Evolutionary conservation across 164 flowering plant genomes (phyloP), one percentile per base, ranked within the genome.

Genomic region (Santalum album): DNA sequence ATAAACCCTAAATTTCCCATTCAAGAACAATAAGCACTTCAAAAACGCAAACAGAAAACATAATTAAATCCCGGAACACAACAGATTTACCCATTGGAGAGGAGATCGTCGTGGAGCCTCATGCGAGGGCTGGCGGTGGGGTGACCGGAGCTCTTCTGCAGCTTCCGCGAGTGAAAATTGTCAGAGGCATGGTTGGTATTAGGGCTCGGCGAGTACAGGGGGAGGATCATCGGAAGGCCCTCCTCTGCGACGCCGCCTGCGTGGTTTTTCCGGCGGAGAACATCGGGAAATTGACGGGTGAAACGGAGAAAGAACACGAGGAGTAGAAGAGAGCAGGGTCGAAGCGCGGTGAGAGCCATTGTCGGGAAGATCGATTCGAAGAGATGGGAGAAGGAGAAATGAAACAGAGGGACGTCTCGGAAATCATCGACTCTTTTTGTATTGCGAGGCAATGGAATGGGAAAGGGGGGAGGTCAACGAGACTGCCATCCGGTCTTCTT

Each of bases 141-240:
- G 17, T 0, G 42, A 12, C 14, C 23, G 9, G 62, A 34, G 34
- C 9, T 29, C 42, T 4, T 14, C 14, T 9, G 42, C 42, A 38
- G 42, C 42, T 38, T 12, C 17, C 42, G 42, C 42, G 15, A 16
- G 42, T 7, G 49, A 1, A 45, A 45, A 20, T 45, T 25, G 12
- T 15, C 49, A 0, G 49, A 2, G 25, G 16, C 9, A 43, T 19
- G 7, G 18, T 26, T 19, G 22, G 76, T 65, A 11, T 65, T 65
- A 6, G 62, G 59, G 15, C 61, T 53, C 35, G 80, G 67, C 54
- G 42, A 79, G 25, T 53, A 59, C n/a, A 80, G 78, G 14, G 79
- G 82, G 21, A 25, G 24, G 16, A 50, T 17, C 35, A 50, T 25
- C 35, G 34, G 45, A 15, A 14, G 45, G 16, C 45, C 20, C 20